phyloP scores from a whole-genome alignment of 2,329 filamentous ascomycete genomes.

The Fusarium secorum region DNA sequence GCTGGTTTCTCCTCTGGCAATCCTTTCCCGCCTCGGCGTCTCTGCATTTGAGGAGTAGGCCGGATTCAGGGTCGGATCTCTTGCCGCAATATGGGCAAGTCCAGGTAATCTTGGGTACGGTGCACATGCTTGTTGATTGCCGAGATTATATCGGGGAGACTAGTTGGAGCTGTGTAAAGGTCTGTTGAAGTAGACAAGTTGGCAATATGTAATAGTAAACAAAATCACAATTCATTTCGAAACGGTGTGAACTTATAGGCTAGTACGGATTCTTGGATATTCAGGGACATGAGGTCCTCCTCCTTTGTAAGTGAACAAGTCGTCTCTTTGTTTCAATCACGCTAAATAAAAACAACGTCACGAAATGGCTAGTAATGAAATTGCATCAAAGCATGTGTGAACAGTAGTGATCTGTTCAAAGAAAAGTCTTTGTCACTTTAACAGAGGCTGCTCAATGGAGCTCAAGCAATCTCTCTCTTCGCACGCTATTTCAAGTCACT shows the following conservation, averaged over 20 bases:
- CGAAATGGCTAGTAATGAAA: accelerated
- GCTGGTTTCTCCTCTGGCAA: not conserved
- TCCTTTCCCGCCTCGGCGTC: not conserved
- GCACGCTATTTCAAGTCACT: accelerated
- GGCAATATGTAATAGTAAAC: accelerated
- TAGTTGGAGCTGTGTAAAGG: accelerated
- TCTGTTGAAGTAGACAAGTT: accelerated
- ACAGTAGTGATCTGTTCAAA: not conserved
- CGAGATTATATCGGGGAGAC: accelerated
- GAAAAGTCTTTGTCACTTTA: not conserved
- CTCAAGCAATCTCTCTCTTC: too few relatives aligned
- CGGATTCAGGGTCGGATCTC: not conserved
- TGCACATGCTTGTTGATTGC: not conserved
- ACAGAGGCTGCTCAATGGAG: not conserved
- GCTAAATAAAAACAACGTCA: not conserved
- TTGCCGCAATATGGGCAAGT: not conserved
- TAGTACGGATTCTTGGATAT: accelerated
- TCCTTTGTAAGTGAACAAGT: not conserved
- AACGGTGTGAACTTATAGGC: accelerated
- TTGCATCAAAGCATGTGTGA: not conserved
- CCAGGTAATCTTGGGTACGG: not conserved
- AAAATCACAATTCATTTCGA: too few relatives aligned
- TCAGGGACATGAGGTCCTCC: accelerated
- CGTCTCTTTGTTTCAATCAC: not conserved
- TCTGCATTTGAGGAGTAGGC: not conserved